phyloP scores from a whole-genome alignment of 306 rosid genomes.

The Prunus davidiana region DNA sequence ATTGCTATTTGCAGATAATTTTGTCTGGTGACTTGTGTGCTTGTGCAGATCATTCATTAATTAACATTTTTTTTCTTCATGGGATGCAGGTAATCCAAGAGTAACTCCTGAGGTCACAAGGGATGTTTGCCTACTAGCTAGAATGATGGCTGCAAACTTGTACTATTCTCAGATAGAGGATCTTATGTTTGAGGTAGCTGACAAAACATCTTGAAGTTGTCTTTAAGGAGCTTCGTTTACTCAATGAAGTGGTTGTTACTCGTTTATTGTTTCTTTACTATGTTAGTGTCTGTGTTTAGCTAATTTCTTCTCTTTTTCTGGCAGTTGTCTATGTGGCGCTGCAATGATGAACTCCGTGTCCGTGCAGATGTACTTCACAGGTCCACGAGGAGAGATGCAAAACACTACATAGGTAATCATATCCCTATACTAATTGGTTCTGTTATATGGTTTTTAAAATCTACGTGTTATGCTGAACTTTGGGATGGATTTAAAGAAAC shows the following conservation, averaged over 20 bases:
- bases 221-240: constrained; percentile 1
- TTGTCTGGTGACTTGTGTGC: not conserved
- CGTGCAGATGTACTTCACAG: constrained; percentile 70
- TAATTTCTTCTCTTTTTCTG: constrained; percentile 20
- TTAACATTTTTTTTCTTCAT: constrained; percentile 4
- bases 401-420: constrained; percentile 85
- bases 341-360: constrained; percentile 88
- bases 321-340: constrained; percentile 99
- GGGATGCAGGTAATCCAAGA: constrained; percentile 85
- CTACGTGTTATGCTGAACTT: not conserved
- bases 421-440: not conserved
- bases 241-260: not conserved
- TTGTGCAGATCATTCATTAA: not conserved
- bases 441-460: not conserved
- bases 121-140: constrained; percentile 92
- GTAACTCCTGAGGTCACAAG: constrained; percentile 99
- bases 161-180: constrained; percentile 98
- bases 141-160: constrained; percentile 99
- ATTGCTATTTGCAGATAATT: not conserved
- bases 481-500: not conserved
- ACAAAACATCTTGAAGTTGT: constrained; percentile 15
- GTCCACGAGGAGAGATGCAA: constrained; percentile 78
- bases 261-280: constrained; percentile 11
- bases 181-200: constrained; percentile 92
- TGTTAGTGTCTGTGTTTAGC: constrained; percentile 4